A percentile compares a stretch with the other conserved stretches of the same genome.
Conservation (phyloP, 202 grass and related monocot species). For the Panicum virgatum region DNA sequence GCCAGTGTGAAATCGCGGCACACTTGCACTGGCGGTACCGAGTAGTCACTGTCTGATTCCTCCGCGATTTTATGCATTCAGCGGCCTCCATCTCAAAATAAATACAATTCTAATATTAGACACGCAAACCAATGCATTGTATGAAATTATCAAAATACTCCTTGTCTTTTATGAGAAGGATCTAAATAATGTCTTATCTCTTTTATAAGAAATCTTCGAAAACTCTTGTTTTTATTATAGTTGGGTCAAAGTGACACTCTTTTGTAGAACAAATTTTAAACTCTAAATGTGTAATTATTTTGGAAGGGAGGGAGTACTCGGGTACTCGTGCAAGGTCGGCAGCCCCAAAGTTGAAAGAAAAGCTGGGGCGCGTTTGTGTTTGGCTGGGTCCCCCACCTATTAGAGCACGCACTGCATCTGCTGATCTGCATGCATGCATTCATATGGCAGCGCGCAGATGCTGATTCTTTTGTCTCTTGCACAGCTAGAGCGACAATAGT, state of each 20-base stretch:
- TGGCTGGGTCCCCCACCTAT: background rate
- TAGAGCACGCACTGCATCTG: background rate
- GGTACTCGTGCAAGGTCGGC: background rate
- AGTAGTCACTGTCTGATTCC: background rate
- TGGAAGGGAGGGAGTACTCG: background rate
- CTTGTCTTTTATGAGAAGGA: too few species aligned
- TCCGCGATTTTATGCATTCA: background rate
- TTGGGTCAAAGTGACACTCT: too few species aligned
- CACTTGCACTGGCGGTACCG: background rate
- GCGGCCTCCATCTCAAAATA: too few species aligned
- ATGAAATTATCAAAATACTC: too few species aligned
- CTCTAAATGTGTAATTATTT: too few species aligned
- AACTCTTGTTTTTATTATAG: too few species aligned
- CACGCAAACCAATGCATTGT: too few species aligned
- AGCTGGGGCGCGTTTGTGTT: background rate
- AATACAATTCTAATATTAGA: too few species aligned
- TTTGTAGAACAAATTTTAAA: too few species aligned
- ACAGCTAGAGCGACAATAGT: background rate
- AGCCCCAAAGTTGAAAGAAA: background rate
- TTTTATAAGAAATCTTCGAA: too few species aligned
- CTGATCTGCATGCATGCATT: background rate
- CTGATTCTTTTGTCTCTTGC: conserved; percentile 22
- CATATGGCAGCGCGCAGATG: too few species aligned
- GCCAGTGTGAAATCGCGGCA: background rate
- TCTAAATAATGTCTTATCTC: too few species aligned